phyloP scores from a whole-genome alignment of 805 yeast genomes.

The Wickerhamiella azyma region DNA sequence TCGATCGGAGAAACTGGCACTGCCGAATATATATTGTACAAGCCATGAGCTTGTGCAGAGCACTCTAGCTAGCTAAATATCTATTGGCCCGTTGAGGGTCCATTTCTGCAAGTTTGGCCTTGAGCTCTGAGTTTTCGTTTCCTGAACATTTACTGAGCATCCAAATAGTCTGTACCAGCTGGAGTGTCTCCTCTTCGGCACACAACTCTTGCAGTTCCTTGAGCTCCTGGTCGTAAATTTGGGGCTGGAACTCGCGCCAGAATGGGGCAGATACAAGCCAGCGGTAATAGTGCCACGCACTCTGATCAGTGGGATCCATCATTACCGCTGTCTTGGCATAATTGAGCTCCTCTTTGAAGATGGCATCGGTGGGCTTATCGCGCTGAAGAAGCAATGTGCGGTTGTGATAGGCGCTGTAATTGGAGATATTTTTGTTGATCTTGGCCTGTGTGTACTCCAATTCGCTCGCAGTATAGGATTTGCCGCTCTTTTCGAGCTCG shows the following conservation, averaged over 20 bases:
- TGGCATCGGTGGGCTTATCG: constrained; percentile 23
- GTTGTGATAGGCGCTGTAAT: constrained; percentile 94
- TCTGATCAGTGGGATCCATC: constrained; percentile 88
- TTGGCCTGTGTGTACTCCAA: constrained; percentile 63
- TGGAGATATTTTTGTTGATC: constrained; percentile 74
- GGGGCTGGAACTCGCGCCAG: constrained; percentile 24
- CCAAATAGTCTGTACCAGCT: constrained; percentile 50
- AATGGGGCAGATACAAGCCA: constrained; percentile 49
- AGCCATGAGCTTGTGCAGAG: constrained; percentile 3
- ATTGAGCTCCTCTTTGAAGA: constrained; percentile 43
- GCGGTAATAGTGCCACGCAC: constrained; percentile 77
- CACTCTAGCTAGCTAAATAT: constrained; percentile 12
- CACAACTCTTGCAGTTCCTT: constrained; percentile 46
- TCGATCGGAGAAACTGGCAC: background rate
- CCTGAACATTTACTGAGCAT: constrained; percentile 5
- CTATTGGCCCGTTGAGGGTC: constrained; percentile 21
- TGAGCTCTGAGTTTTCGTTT: constrained; percentile 6
- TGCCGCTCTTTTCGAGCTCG: constrained; percentile 19
- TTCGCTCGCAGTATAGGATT: constrained; percentile 33
- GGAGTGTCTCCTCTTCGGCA: constrained; percentile 58
- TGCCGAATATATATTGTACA: constrained; percentile 5
- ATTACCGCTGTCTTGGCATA: constrained; percentile 71
- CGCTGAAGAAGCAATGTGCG: constrained; percentile 50
- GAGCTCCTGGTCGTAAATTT: constrained; percentile 35
- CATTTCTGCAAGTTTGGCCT: constrained; percentile 23